phyloP scores from a whole-genome alignment of 1,284 basidiomycete species.

The Mycena sp. region DNA sequence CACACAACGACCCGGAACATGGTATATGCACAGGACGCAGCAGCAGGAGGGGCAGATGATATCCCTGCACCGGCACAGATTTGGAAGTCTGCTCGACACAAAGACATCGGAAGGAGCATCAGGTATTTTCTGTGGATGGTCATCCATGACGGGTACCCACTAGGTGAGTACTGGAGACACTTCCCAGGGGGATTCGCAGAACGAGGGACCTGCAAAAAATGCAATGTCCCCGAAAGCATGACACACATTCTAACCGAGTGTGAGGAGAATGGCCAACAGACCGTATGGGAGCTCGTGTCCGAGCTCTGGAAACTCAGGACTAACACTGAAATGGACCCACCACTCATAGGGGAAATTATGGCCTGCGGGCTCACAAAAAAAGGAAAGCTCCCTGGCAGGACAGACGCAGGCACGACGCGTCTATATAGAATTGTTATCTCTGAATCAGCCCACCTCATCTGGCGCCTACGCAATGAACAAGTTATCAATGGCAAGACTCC shows the following conservation, averaged over 20 bases:
- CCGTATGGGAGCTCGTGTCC: not conserved
- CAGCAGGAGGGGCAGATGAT: not conserved
- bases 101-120: conserved; percentile 9
- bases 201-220: not conserved
- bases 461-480: conserved; percentile 39
- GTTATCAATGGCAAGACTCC: conserved; percentile 24
- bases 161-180: not conserved
- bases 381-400: conserved; percentile 2
- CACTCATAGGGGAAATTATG: conserved; percentile 11
- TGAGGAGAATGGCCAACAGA: too few relatives aligned
- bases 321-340: not conserved
- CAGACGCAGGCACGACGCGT: too few relatives aligned
- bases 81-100: not conserved
- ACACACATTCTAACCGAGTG: too few relatives aligned
- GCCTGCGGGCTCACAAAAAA: conserved; percentile 19
- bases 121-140: conserved; percentile 12
- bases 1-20: too few relatives aligned
- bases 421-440: conserved; percentile 36
- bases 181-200: not conserved
- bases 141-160: not conserved
- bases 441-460: conserved; percentile 37
- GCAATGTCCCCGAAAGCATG: not conserved
- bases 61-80: not conserved
- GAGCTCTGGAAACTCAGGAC: not conserved
- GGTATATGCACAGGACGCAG: not conserved